Conservation (phyloP, 768 basidiomycete species). For the Pleurotus tuber-regium region DNA sequence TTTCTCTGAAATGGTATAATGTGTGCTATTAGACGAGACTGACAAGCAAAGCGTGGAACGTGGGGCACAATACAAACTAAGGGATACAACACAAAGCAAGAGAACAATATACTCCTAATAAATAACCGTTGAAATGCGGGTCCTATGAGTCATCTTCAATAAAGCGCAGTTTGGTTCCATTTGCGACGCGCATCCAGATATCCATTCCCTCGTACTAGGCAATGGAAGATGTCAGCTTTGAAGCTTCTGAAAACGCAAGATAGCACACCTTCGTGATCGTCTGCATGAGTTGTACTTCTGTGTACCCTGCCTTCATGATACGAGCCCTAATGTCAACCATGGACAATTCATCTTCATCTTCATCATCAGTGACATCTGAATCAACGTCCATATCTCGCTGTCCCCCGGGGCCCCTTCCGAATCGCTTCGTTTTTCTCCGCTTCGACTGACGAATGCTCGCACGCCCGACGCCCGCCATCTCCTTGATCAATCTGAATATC, state of each 20-base stretch:
- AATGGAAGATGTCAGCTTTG: conserved; percentile 11
- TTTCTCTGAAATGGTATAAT: background rate
- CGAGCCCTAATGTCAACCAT: conserved; percentile 88
- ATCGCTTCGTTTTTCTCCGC: conserved; percentile 44
- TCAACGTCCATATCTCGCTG: conserved; percentile 71
- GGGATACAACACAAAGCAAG: conserved; percentile 12
- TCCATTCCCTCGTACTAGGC: conserved; percentile 84
- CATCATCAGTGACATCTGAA: conserved; percentile 65
- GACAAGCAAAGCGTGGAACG: background rate
- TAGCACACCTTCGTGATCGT: conserved; percentile 72
- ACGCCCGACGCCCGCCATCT: conserved; percentile 59
- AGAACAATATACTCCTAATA: conserved; percentile 11
- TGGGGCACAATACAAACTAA: background rate
- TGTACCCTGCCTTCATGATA: conserved; percentile 84
- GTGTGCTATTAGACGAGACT: background rate
- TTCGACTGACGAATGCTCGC: conserved; percentile 25
- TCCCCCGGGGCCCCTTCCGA: conserved; percentile 69
- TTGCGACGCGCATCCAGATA: conserved; percentile 80
- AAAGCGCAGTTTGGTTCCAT: conserved; percentile 78
- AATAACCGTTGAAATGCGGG: conserved; percentile 2
- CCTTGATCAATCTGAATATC: conserved; percentile 89
- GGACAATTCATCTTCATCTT: conserved; percentile 60
- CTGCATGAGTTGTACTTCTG: conserved; percentile 86
- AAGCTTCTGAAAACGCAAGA: conserved; percentile 1
- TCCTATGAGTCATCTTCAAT: conserved; percentile 27